Evolutionary conservation across 306 rosid species (phyloP), one percentile per base, ranked within the genome.

Genomic region (Lathyrus oleraceus): DNA sequence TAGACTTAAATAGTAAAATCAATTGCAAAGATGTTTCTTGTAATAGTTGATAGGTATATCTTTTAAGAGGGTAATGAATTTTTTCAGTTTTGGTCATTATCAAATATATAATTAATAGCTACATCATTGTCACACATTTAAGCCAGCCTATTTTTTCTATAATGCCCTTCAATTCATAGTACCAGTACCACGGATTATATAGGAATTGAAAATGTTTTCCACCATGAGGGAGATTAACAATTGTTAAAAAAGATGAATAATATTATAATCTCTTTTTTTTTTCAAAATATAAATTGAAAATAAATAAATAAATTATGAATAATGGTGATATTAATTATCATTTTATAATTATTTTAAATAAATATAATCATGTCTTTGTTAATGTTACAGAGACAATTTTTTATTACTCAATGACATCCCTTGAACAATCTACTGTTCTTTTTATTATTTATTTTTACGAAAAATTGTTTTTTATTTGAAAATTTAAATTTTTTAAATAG

Each of bases 111-210:
- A 59, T 63, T 75, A 78, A 75, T 74, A 70, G 65, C 80, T 16
- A 51, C 47, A 48, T 38, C 73, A 80, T 70, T 80, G 56, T 75
- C 70, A 71, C 70, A 11, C 54, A n/a, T 68, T 47, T 61, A 67
- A 42, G 61, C 25, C n/a, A 27, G 6, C 28, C 12, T 5, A 11
- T 57, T 64, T 69, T 73, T 57, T 43, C 75, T 51, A 5, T 51
- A 66, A 19, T 28, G 60, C 56, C 65, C 78, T 62, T 54, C 3
- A 16, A 19, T 38, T 2, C 12, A 7, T 30, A 28, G 42, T 3
- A 8, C 64, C 17, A 9, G 58, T 48, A 16, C 42, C 42, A 30
- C 20, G 0, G 32, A 30, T 30, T 48, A 19, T 7, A 15, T 15
- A 15, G 21, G 53, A 32, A 32, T 32, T 32, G 36, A 15, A 14